Percentiles rank a stretch among this genome's conserved stretches.
Conservation (phyloP, 2,329 filamentous ascomycete genomes). For the Xylariales sp. region DNA sequence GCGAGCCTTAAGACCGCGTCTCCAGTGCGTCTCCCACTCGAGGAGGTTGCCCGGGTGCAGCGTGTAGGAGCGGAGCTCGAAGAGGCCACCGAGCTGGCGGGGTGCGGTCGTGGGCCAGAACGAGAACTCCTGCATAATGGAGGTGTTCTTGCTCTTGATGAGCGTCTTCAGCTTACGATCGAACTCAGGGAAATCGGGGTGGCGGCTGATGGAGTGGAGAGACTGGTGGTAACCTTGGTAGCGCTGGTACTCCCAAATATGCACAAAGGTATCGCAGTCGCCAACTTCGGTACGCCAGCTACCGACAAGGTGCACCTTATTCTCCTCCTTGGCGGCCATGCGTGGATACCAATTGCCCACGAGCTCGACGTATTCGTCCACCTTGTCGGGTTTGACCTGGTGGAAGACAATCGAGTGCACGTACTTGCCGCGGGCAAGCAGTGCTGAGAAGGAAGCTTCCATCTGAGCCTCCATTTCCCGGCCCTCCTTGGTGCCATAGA, state of each 20-base stretch:
- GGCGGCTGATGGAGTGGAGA: slow-evolving; percentile 74
- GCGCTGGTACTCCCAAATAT: slow-evolving; percentile 99
- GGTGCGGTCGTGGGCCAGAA: slow-evolving; percentile 98
- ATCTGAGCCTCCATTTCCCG: slow-evolving; percentile 93
- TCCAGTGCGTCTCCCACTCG: slow-evolving; percentile 99
- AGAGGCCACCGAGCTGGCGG: slow-evolving; percentile 83
- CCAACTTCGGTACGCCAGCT: slow-evolving; percentile 98
- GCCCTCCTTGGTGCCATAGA: slow-evolving; percentile 96
- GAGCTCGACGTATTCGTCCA: slow-evolving; percentile 88
- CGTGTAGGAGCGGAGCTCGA: slow-evolving; percentile 95
- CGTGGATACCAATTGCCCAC: slow-evolving; percentile 89
- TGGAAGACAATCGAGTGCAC: slow-evolving; percentile 98
- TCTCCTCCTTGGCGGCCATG: slow-evolving; percentile 79
- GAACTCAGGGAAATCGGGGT: slow-evolving; percentile 80
- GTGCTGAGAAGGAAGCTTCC: slow-evolving; percentile 91
- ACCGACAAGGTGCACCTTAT: slow-evolving; percentile 93
- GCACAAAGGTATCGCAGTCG: slow-evolving; percentile 96
- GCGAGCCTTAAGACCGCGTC: slow-evolving; percentile 82
- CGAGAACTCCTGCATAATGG: slow-evolving; percentile 98
- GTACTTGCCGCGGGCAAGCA: slow-evolving; percentile 93
- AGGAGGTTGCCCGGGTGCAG: slow-evolving; percentile 92
- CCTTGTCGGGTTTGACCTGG: slow-evolving; percentile 90
- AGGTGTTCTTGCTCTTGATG: slow-evolving; percentile 79
- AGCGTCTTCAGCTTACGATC: slow-evolving; percentile 80
- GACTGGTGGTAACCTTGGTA: slow-evolving; percentile 96